Evolutionary conservation across 2,329 filamentous ascomycete genomes (phyloP), one percentile per base, ranked within the genome.

Genomic region (Epichloe amarillans): DNA sequence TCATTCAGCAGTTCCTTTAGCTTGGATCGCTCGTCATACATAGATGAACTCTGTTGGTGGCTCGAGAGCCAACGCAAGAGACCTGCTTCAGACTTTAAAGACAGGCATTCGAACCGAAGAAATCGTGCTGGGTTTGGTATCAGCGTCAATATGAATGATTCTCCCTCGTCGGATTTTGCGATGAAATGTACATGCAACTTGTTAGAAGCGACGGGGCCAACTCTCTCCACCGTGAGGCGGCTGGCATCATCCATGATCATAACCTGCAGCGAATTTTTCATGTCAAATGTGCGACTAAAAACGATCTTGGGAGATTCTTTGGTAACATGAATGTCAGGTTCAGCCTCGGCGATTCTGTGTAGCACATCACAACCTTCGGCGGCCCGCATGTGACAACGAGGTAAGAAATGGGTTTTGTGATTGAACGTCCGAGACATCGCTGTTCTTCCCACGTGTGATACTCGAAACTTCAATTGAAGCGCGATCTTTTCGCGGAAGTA

Each of bases 21-120:
- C 17, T 39, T 39, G 4, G 15, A 39, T 39, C 15, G 37, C 17
- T 15, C 15, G 12, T 39, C 17, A 55, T 2, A 62, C 55, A 42
- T 21, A 3, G 42, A 30, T 30, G 26, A 10, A 8, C 26, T 30
- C 26, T 30, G 30, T 11, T 48, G 19, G 33, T 15, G 5, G 10
- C n/a, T 14, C 5, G 50, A 61, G 19, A 77, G 62, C 73, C 73
- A 79, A 49, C 60, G 63, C 38, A 77, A 57, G 26, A 2, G 75
- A 56, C 8, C 59, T 10, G 70, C 69, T 55, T 78, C 75, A 21
- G 72, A 70, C 23, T 62, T 59, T 46, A 73, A 62, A 41, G 70
- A 66, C 37, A 61, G 66, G 46, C 68, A 67, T 57, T 79, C 75
- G 46, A 64, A 71, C 33, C 75, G 69, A 35, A 79, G 63, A 30